A percentile compares a stretch with the other conserved stretches of the same genome.
phyloP scores from a whole-genome alignment of 305 asterid genomes.

The Striga hermonthica region DNA sequence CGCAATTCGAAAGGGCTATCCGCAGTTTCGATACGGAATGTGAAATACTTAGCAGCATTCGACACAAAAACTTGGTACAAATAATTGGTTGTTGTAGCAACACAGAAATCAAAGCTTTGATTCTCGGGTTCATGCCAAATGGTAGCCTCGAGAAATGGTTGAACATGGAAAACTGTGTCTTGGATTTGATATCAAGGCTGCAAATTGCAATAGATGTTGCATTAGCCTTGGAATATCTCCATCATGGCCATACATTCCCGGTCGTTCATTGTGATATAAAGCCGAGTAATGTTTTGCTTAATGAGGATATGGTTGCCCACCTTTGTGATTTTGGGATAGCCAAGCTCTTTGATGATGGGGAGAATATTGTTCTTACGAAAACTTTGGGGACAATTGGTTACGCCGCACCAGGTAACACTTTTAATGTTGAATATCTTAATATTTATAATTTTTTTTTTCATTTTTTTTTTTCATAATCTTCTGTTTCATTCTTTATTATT shows the following conservation, averaged over 20 bases:
- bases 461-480: not conserved
- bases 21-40: constrained; percentile 26
- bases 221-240: constrained; percentile 35
- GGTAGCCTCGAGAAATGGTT: constrained; percentile 34
- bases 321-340: not conserved
- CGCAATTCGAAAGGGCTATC: no score
- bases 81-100: not conserved
- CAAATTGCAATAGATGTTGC: no score
- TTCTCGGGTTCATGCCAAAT: constrained; percentile 26
- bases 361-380: no score
- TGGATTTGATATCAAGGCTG: not conserved
- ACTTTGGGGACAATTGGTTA: no score
- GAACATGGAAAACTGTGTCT: constrained; percentile 7
- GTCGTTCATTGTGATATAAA: constrained; percentile 28
- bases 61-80: constrained; percentile 29
- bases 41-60: constrained; percentile 32
- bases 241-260: constrained; percentile 23
- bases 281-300: no score
- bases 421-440: not conserved
- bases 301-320: not conserved
- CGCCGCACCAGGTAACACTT: not conserved
- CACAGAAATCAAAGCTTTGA: constrained; percentile 28
- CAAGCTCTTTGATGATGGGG: no score
- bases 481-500: no score
- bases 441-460: no score